A percentile compares a stretch with the other conserved stretches of the same genome.
Conservation (phyloP, 225 moss, liverwort and hornwort species). For the Sphagnum tenellum region DNA sequence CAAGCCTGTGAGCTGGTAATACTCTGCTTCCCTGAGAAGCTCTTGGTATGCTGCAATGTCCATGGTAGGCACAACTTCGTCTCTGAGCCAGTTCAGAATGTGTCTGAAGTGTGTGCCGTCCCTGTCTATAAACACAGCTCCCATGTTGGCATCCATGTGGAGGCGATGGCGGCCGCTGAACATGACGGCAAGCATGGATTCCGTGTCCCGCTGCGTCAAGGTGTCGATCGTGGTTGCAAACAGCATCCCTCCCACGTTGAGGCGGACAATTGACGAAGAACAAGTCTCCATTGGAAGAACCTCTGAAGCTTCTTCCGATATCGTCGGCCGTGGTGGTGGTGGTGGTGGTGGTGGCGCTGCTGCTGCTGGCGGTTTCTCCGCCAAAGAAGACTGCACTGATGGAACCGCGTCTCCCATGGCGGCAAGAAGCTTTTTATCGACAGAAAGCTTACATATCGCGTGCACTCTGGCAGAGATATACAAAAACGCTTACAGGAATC, state of each 20-base stretch:
- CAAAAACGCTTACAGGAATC: too few relatives aligned
- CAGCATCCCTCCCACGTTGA: slow-evolving; percentile 77
- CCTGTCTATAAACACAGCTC: slow-evolving; percentile 87
- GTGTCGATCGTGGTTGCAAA: slow-evolving; percentile 83
- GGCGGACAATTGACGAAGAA: slow-evolving; percentile 58
- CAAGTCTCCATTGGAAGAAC: too few relatives aligned
- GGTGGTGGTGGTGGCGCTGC: too few relatives aligned
- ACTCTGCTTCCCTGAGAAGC: slow-evolving; percentile 90
- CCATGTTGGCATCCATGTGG: slow-evolving; percentile 82
- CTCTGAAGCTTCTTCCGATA: too few relatives aligned
- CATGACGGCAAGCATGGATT: slow-evolving; percentile 98
- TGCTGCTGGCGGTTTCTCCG: too few relatives aligned
- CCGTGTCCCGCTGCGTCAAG: slow-evolving; percentile 71
- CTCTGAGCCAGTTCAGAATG: slow-evolving; percentile 92
- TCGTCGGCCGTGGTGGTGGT: too few relatives aligned
- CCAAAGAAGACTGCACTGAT: too few relatives aligned
- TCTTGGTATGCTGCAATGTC: slow-evolving; percentile 77
- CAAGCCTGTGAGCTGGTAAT: slow-evolving; percentile 77
- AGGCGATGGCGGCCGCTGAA: slow-evolving; percentile 95
- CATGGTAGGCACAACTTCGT: slow-evolving; percentile 70
- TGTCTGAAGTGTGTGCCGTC: slow-evolving; percentile 96
- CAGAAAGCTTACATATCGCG: too few relatives aligned
- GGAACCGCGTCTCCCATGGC: too few relatives aligned
- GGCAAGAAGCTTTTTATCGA: too few relatives aligned
- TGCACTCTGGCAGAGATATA: too few relatives aligned